Percentiles rank a stretch among this genome's conserved stretches.
Evolutionary conservation across 2,329 filamentous ascomycete species (phyloP).

Genomic region (Alternaria sp.): DNA sequence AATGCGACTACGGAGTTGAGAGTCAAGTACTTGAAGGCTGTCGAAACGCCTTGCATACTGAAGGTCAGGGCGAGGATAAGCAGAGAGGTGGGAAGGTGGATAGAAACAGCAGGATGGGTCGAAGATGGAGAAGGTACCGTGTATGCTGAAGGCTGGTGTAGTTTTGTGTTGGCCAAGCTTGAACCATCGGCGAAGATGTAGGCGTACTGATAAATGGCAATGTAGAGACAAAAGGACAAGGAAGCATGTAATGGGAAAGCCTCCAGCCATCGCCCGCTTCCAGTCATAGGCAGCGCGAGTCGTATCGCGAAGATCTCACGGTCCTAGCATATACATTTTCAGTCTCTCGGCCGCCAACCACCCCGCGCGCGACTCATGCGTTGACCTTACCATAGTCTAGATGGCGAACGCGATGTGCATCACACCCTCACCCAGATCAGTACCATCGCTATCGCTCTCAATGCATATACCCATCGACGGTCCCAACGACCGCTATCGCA

Average conservation of each 20-base stretch:
- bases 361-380: neutral
- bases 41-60: slow-evolving; percentile 34
- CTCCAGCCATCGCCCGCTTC: neutral
- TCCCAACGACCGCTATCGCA: neutral
- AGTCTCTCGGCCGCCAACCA: neutral
- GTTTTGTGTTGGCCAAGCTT: slow-evolving; percentile 28
- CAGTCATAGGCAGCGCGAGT: neutral
- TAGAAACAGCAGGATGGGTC: slow-evolving; percentile 31
- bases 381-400: neutral
- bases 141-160: slow-evolving; percentile 30
- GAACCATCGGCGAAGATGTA: slow-evolving; percentile 13
- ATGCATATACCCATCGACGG: neutral
- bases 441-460: neutral
- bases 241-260: neutral
- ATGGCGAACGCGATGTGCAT: neutral
- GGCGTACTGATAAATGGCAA: neutral
- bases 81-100: slow-evolving; percentile 33
- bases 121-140: slow-evolving; percentile 37
- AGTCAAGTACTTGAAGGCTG: slow-evolving; percentile 33
- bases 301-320: neutral
- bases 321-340: neutral
- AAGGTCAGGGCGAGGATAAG: slow-evolving; percentile 29
- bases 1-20: slow-evolving; percentile 33
- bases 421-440: neutral
- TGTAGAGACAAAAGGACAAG: neutral